phyloP scores from a whole-genome alignment of 1,284 basidiomycete genomes.

The Grifola frondosa region DNA sequence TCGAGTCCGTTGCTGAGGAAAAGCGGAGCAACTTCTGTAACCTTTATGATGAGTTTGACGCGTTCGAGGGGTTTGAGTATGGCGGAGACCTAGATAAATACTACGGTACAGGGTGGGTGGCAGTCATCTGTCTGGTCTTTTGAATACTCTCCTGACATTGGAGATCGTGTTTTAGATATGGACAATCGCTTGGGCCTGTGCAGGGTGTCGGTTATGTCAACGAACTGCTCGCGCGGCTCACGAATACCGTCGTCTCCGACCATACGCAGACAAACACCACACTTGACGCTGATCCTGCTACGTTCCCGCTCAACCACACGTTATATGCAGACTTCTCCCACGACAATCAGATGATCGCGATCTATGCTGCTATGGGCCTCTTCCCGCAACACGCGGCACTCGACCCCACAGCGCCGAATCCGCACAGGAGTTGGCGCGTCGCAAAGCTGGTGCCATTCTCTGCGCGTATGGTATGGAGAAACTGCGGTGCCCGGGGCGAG shows the following conservation, averaged over 20 bases:
- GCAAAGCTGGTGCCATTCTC: conserved; percentile 67
- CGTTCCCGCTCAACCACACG: conserved; percentile 71
- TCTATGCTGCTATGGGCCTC: conserved; percentile 73
- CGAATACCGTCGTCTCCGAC: conserved; percentile 58
- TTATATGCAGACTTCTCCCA: conserved; percentile 81
- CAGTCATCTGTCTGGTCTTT: background rate
- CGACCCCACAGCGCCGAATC: conserved; percentile 41
- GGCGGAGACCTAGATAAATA: conserved; percentile 74
- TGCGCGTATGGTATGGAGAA: conserved; percentile 65
- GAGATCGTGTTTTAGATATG: conserved; percentile 41
- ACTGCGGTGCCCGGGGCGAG: conserved; percentile 43
- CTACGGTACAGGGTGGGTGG: conserved; percentile 67
- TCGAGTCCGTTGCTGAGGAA: conserved; percentile 62
- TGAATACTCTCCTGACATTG: background rate
- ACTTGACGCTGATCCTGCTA: conserved; percentile 58
- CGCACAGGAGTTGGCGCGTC: conserved; percentile 52
- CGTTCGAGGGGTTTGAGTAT: conserved; percentile 67
- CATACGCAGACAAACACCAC: conserved; percentile 80
- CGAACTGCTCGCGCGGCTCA: conserved; percentile 81
- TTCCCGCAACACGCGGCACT: conserved; percentile 45
- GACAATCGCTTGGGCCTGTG: conserved; percentile 63
- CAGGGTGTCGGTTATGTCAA: conserved; percentile 84
- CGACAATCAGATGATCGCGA: conserved; percentile 79
- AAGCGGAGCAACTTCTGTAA: conserved; percentile 67
- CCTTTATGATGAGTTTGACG: conserved; percentile 55